Base-by-base conservation (phyloP, 2,329 filamentous ascomycete species). In the Claviceps fusiformis region DNA sequence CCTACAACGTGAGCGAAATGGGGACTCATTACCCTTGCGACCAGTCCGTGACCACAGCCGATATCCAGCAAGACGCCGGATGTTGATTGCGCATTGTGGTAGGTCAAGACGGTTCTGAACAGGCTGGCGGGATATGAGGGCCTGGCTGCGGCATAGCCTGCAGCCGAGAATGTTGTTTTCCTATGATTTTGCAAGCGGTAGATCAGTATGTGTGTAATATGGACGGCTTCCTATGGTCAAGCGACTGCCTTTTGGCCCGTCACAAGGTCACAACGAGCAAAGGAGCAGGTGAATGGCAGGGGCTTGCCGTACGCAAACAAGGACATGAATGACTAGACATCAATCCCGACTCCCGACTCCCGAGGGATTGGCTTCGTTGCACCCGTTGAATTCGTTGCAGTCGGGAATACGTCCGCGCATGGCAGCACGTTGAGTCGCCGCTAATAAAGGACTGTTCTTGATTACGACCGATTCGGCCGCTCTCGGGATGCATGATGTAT, bases 31-130 rank as follows among this genome's bases (percentile, higher is more conserved):
- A 73, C 72, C 8, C 79, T 75, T 7, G 79, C 71, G 27, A 82
- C 74, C 52, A 79, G 70, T 27, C 81, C 82, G 57, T 82, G 81
- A 3, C 82, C 82, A 60, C 79, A 82, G 51, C 83, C 82, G n/a
- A 86, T 69, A 63, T 86, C 83, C 9, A 85, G 64, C 24, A 75
- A 60, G 3, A 64, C 67, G 9, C 68, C 66, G 4, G 56, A 54
- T 0, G 62, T 33, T 1, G 62, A 63, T 57, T 62, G 69, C 24
- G 58, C 67, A 29, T 71, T 68, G 65, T 84, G 79, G 64, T 78
- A 83, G 27, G 64, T 63, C 13, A 85, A 70, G 10, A 85, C 67
- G 19, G 69, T 75, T 53, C 72, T 71, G 67, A 77, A 83, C 35
- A 85, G 70, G 24, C 68, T 70, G 9, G 72, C 63, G 7, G 81